A percentile compares a stretch with the other conserved stretches of the same genome.
Conservation (phyloP, 2,329 filamentous ascomycete species). For the Pseudopithomyces maydicus region DNA sequence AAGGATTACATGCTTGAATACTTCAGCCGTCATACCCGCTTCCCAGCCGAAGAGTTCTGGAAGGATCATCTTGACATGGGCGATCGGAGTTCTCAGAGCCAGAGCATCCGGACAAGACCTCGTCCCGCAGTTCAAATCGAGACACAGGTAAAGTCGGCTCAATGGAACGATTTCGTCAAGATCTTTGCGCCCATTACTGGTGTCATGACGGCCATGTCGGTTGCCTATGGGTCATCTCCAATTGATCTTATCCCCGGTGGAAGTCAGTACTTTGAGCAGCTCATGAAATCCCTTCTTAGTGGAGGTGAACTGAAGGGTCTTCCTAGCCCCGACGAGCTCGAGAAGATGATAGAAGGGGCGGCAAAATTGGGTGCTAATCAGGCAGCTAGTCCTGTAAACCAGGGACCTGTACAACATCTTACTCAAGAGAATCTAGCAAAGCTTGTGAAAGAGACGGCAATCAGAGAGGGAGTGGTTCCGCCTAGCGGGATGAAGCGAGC, state of each 20-base stretch:
- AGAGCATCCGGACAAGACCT: constrained; percentile 39
- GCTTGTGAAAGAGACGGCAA: constrained; percentile 45
- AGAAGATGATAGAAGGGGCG: constrained; percentile 44
- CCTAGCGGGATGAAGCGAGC: constrained; percentile 37
- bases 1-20: constrained; percentile 90
- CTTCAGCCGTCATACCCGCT: constrained; percentile 73
- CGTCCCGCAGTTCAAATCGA: constrained; percentile 51
- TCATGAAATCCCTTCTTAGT: constrained; percentile 37
- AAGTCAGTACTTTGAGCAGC: constrained; percentile 41
- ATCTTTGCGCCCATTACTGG: constrained; percentile 58
- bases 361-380: constrained; percentile 39
- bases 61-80: constrained; percentile 47
- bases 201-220: constrained; percentile 54
- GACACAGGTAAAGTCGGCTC: constrained; percentile 55
- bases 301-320: constrained; percentile 40
- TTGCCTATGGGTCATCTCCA: constrained; percentile 49
- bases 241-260: constrained; percentile 42
- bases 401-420: constrained; percentile 34
- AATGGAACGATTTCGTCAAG: constrained; percentile 58
- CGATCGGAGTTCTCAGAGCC: constrained; percentile 40
- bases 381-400: constrained; percentile 29
- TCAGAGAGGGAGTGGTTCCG: constrained; percentile 40
- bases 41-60: constrained; percentile 69
- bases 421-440: constrained; percentile 46
- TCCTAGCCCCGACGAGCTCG: constrained; percentile 41